A percentile compares a stretch with the other conserved stretches of the same genome.
phyloP scores from a whole-genome alignment of 2,329 filamentous ascomycete species.

The Claviceps quebecensis region DNA sequence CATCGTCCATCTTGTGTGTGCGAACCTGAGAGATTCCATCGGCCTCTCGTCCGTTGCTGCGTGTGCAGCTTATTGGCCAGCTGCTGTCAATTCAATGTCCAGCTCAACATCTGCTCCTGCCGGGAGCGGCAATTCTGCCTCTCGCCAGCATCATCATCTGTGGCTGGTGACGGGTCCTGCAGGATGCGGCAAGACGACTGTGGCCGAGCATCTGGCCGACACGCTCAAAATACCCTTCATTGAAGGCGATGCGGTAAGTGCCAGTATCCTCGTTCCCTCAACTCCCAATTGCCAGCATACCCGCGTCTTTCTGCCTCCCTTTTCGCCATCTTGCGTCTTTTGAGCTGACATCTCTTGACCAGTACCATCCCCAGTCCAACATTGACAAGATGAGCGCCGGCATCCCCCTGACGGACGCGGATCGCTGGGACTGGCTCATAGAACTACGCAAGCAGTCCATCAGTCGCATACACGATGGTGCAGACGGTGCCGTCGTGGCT shows the following conservation, averaged over 20 bases:
- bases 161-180: constrained; percentile 71
- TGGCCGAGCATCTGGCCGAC: constrained; percentile 50
- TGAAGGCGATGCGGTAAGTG: constrained; percentile 59
- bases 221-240: constrained; percentile 55
- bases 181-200: constrained; percentile 66
- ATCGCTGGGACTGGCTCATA: constrained; percentile 96
- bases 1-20: too few relatives aligned
- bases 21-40: too few relatives aligned
- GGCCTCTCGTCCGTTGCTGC: neutral
- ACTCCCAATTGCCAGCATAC: too few relatives aligned
- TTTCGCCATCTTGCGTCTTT: too few relatives aligned
- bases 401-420: constrained; percentile 74
- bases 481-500: constrained; percentile 75
- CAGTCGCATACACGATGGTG: constrained; percentile 38
- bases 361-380: constrained; percentile 67
- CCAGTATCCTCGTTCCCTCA: too few relatives aligned
- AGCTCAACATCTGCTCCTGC: constrained; percentile 17
- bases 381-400: constrained; percentile 83
- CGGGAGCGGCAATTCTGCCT: constrained; percentile 11
- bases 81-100: constrained; percentile 1
- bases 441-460: constrained; percentile 56
- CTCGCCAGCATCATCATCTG: constrained; percentile 48
- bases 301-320: too few relatives aligned
- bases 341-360: constrained; percentile 1
- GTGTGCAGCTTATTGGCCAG: too few relatives aligned